These are phyloP conservation scores for Alternaria sp. DNA, from an alignment of 2,329 filamentous ascomycete species.

Conservation along the genomic window DNA sequence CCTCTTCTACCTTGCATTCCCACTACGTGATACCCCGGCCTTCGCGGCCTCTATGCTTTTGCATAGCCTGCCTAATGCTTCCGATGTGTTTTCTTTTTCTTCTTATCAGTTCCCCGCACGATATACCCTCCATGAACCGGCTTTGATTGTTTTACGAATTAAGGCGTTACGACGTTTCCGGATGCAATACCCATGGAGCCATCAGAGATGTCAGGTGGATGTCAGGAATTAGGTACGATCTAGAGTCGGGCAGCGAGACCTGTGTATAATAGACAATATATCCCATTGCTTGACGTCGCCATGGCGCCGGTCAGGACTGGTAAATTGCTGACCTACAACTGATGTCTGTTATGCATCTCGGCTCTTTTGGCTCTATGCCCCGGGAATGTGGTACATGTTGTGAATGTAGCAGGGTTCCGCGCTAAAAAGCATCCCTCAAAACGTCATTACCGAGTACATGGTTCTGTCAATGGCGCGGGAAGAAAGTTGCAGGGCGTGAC, in stretches of 20 bases:
- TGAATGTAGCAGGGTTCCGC: not conserved
- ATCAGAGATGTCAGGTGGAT: not conserved
- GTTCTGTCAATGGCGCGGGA: slow-evolving; percentile 19
- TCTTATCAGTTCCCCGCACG: slow-evolving; percentile 18
- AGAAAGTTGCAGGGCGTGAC: slow-evolving; percentile 8
- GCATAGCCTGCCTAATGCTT: slow-evolving; percentile 33
- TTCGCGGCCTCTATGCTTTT: slow-evolving; percentile 30
- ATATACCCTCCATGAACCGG: slow-evolving; percentile 36
- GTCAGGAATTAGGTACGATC: not conserved
- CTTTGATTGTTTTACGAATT: slow-evolving; percentile 29
- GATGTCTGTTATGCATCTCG: slow-evolving; percentile 24
- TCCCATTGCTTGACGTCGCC: not conserved
- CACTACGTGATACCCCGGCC: slow-evolving; percentile 48
- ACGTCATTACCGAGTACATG: slow-evolving; percentile 14
- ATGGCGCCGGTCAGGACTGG: slow-evolving; percentile 26
- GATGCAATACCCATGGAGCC: not conserved
- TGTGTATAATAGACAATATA: slow-evolving; percentile 14
- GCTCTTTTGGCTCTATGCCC: slow-evolving; percentile 10
- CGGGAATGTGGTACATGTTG: slow-evolving; percentile 4
- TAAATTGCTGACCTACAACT: slow-evolving; percentile 19
- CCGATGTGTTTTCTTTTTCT: slow-evolving; percentile 17
- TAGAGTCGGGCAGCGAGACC: slow-evolving; percentile 9
- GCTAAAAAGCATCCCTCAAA: slow-evolving; percentile 3
- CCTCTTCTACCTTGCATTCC: slow-evolving; percentile 19
- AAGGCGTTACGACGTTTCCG: slow-evolving; percentile 19